phyloP scores from a whole-genome alignment of 345 rosid species.

The Syzygium aqueum region DNA sequence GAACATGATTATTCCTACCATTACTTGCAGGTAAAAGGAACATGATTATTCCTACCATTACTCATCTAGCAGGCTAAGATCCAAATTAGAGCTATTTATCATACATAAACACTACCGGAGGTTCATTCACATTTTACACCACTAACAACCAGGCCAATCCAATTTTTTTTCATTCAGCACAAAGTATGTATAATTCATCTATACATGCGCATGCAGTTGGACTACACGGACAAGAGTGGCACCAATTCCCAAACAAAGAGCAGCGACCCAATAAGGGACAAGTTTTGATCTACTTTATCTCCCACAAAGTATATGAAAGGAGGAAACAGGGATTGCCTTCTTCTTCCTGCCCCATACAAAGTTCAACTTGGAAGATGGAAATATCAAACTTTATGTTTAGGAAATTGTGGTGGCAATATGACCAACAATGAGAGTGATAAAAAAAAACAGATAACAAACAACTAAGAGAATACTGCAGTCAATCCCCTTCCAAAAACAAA shows the following conservation, averaged over 20 bases:
- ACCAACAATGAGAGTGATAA: neutral
- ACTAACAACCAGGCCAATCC: neutral
- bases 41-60: neutral
- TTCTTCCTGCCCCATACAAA: neutral
- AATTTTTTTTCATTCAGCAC: neutral
- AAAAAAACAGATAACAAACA: neutral
- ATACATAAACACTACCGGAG: neutral
- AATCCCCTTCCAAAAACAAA: neutral
- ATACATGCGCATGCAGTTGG: neutral
- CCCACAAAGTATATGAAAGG: neutral
- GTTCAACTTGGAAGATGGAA: neutral
- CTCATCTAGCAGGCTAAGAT: neutral
- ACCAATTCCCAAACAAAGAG: neutral
- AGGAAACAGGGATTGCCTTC: neutral
- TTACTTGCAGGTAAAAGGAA: neutral
- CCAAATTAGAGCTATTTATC: neutral
- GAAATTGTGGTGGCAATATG: neutral
- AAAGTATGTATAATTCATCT: neutral
- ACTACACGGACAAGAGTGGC: neutral
- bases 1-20: neutral
- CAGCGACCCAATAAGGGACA: neutral
- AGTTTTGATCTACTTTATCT: neutral
- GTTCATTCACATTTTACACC: neutral
- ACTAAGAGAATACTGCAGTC: neutral
- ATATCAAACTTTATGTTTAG: neutral